Evolutionary conservation across 306 rosid genomes (phyloP), one percentile per base, ranked within the genome.

Genomic region (Trichosanthes truncata): DNA sequence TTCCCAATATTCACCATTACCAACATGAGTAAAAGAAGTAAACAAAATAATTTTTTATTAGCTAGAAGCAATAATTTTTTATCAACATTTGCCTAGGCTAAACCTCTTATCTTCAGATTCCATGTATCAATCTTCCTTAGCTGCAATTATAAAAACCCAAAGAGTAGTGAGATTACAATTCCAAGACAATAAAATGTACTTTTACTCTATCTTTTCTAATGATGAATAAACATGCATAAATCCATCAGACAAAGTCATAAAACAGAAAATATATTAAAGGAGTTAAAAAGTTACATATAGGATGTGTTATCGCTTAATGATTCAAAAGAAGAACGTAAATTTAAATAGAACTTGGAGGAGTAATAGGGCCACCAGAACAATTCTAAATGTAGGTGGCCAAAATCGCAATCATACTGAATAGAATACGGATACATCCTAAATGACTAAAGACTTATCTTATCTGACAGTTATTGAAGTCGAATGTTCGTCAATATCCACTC

Each of bases 61-160:
- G n/a, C n/a, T n/a, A n/a, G n/a, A n/a, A n/a, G n/a, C n/a, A n/a
- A n/a, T n/a, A n/a, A n/a, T n/a, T n/a, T n/a, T n/a, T n/a, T 25
- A 72, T 46, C 77, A 13, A 48, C 40, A 48, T 51, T 74, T 74
- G 51, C 78, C 78, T 74, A 13, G 78, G 46, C 78, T 62, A 18
- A 74, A 74, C 26, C 51, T 74, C 62, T 74, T 74, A 31, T 74
- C 62, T 74, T 74, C 78, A 74, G 78, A 51, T 74, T 74, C 78
- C 78, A 74, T 74, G 78, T 31, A 74, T 74, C 78, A 74, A 23
- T 49, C 10, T 74, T 74, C 78, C 62, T 36, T 26, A 62, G 29
- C 78, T 74, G 78, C 61, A 18, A 74, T 51, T 9, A 18, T 48
- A 51, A 29, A 33, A 29, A 5, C 40, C 57, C 17, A 73, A 49